Base-by-base conservation (phyloP, 2,329 filamentous ascomycete species). In the Mycocentrospora acerina region DNA sequence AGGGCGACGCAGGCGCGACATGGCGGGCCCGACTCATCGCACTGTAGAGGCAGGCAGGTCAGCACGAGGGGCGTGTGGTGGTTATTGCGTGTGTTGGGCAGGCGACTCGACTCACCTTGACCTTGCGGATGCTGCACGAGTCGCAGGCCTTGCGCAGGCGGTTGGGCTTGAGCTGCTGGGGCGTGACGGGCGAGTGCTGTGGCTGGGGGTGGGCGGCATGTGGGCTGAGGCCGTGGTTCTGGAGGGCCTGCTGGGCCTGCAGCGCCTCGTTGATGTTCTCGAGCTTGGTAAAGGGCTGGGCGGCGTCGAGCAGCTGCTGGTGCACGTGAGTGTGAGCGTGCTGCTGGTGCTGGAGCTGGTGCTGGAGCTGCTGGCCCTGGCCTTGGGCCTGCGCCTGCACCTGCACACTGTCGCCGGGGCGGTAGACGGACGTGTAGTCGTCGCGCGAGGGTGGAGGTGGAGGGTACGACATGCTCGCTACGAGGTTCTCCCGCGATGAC, bases 1-100 rank as follows among this genome's bases (percentile, higher is more conserved):
- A 85, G 71, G 35, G 77, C 76, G 28, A 78, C 73, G 64, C 82
- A 86, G 31, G 81, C 81, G 58, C 77, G 72, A 68, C 82, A 86
- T 31, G 82, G 82, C 18, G 80, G 80, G n/a, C 81, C 81, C 27
- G 74, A 73, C 54, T 83, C 79, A 59, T 85, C 82, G 66, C 82
- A 85, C 78, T 83, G 29, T 24, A 35, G n/a, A 19, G 16, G n/a
- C 15, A 1, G 6, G 19, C 19, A 22, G 19, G 5, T 22, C 19
- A 6, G 9, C 19, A 22, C 19, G 19, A 6, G 19, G n/a, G n/a
- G n/a, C n/a, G n/a, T n/a, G n/a, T n/a, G n/a, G n/a, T n/a, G n/a
- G n/a, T n/a, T n/a, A n/a, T n/a, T n/a, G n/a, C n/a, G n/a, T n/a
- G n/a, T n/a, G n/a, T n/a, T n/a, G n/a, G n/a, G 2, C 8, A 11